A percentile compares a stretch with the other conserved stretches of the same genome.
Conservation (phyloP, 306 rosid species). For the Argentina anserina region DNA sequence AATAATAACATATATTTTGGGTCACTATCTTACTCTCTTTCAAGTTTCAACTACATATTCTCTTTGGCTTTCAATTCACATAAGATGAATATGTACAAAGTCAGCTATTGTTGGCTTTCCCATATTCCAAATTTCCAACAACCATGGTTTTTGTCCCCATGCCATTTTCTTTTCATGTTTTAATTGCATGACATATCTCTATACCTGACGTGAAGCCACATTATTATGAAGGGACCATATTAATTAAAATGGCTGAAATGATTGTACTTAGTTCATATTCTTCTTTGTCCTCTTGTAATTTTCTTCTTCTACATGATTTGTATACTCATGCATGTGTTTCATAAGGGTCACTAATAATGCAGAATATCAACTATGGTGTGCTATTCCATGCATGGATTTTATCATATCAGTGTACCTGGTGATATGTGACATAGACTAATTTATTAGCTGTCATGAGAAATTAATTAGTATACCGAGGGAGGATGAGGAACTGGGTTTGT, state of each 20-base stretch:
- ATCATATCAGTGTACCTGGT: neutral
- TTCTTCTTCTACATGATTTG: neutral
- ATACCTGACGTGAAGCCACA: neutral
- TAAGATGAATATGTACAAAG: neutral
- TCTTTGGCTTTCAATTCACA: neutral
- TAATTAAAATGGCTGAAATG: neutral
- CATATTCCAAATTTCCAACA: neutral
- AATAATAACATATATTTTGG: conserved; percentile 6
- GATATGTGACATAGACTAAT: neutral
- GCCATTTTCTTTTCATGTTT: neutral
- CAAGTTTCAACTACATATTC: neutral
- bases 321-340: neutral
- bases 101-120: conserved; percentile 9
- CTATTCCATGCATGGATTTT: neutral
- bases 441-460: neutral
- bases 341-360: neutral
- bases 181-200: neutral
- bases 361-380: conserved; percentile 11
- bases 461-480: neutral
- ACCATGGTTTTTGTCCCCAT: neutral
- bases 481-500: neutral
- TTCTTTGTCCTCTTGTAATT: neutral
- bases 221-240: neutral
- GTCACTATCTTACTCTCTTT: neutral
- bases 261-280: neutral